Base-by-base conservation (phyloP, 202 grass and related monocot genomes). In the Schoenoplectus triqueter region DNA sequence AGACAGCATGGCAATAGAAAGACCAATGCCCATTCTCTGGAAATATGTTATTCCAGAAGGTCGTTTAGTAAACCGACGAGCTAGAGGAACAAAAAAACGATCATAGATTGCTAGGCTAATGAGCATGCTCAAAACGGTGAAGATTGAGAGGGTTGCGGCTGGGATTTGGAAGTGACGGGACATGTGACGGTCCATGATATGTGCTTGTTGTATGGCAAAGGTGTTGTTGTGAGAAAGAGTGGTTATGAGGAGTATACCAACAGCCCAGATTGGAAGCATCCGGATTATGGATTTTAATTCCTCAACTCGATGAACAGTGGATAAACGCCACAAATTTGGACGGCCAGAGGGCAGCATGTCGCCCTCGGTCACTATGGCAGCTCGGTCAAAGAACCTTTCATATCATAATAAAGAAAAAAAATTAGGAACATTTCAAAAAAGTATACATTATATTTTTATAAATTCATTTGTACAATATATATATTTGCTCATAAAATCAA, bases 261-360 rank as follows among this genome's bases (percentile, higher is more conserved):
- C 85, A 0, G 82, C 88, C 91, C 95, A 95, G 62, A 97, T 89
- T 42, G 95, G 95, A 0, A 97, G 69, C 88, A 97, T 82, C 2
- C 95, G 87, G 5, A 97, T 45, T 66, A 97, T 90, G 50, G 87
- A 95, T 77, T 97, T 95, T 67, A 92, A 82, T 86, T 97, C 95
- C 81, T 97, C 95, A 41, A 95, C 88, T 51, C 92, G 91, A 69
- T 97, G 95, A 59, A 97, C 95, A 57, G 92, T 97, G 47, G 90
- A 89, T 50, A 97, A 76, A 3, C 78, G 85, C 95, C 95, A 98
- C 4, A 89, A 81, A 54, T 89, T 89, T 7, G 89, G 84, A 69
- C 48, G 10, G 69, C 93, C 87, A 63, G 89, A 85, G 15, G 83
- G 82, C 80, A 87, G 64, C 31, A 88, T 81, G 72, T 95, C 93